phyloP scores from a whole-genome alignment of 129 eudicot species.

The Flaveria linearis region DNA sequence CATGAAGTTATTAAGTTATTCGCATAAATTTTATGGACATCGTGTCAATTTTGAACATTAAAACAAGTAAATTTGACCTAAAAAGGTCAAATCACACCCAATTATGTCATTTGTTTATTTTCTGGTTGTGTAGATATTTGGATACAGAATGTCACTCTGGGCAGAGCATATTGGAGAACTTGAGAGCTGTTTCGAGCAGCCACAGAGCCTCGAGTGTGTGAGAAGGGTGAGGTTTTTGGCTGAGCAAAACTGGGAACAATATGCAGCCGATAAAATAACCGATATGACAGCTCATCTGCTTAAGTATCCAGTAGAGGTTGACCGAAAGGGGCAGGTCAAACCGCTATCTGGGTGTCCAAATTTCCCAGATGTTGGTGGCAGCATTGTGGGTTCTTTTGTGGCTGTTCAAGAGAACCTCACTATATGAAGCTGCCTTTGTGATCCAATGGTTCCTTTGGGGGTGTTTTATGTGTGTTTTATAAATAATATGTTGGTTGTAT shows the following conservation, averaged over 20 bases:
- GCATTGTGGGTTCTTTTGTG: constrained; percentile 39
- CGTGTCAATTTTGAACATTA: neutral
- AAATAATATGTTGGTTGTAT: neutral
- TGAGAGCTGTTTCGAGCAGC: constrained; percentile 31
- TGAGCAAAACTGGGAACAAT: constrained; percentile 42
- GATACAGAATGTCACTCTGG: constrained; percentile 50
- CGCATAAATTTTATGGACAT: neutral
- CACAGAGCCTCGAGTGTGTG: constrained; percentile 42
- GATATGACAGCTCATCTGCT: constrained; percentile 47
- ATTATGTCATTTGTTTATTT: neutral
- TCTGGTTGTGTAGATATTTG: constrained; percentile 31
- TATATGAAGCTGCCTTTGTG: constrained; percentile 17
- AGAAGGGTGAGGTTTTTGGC: constrained; percentile 34
- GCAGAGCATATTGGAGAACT: constrained; percentile 44
- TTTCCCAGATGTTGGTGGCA: constrained; percentile 47
- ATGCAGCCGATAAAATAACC: constrained; percentile 32
- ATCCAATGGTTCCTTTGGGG: neutral
- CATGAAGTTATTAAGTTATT: neutral
- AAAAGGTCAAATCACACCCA: neutral
- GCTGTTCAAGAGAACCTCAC: constrained; percentile 44
- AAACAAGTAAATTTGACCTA: constrained; percentile 2
- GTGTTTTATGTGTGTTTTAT: neutral
- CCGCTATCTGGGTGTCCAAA: constrained; percentile 42
- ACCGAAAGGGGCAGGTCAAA: constrained; percentile 37
- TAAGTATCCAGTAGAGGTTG: constrained; percentile 50